A percentile compares a stretch with the other conserved stretches of the same genome.
Conservation (phyloP, 208 protist genomes). For the Leishmania turanica region DNA sequence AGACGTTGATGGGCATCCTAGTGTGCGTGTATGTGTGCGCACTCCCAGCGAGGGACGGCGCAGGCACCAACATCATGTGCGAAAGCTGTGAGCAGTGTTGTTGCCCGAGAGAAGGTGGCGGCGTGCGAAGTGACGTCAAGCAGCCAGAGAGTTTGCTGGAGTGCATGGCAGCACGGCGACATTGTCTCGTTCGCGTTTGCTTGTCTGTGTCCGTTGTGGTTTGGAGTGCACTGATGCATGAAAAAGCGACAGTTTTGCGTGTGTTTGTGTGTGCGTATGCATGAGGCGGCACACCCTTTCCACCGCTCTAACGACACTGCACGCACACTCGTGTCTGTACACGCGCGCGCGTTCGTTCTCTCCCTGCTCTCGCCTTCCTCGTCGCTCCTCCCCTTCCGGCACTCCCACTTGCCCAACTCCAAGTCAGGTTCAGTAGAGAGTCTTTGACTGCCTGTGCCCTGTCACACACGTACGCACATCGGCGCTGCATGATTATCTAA, state of each 20-base stretch:
- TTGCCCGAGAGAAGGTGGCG: neutral
- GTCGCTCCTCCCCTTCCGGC: neutral
- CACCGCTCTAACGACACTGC: neutral
- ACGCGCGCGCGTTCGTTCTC: neutral
- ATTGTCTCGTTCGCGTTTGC: neutral
- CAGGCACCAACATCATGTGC: neutral
- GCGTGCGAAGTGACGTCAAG: neutral
- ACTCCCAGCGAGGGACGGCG: neutral
- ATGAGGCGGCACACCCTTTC: neutral
- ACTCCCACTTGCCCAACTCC: neutral
- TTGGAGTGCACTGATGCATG: no score
- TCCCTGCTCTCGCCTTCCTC: conserved; percentile 3
- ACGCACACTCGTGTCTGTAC: neutral
- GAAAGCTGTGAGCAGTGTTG: no score
- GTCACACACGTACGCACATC: neutral
- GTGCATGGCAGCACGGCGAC: neutral
- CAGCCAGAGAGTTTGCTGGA: neutral
- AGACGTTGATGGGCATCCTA: neutral
- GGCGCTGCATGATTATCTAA: neutral
- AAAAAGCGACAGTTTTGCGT: no score
- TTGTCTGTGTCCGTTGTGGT: no score
- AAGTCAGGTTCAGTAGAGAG: neutral
- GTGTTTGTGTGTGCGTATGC: no score
- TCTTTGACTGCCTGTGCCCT: no score
- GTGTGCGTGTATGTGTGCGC: neutral